Base-by-base conservation (phyloP, 2,329 filamentous ascomycete species). In the Fusarium sp. region DNA sequence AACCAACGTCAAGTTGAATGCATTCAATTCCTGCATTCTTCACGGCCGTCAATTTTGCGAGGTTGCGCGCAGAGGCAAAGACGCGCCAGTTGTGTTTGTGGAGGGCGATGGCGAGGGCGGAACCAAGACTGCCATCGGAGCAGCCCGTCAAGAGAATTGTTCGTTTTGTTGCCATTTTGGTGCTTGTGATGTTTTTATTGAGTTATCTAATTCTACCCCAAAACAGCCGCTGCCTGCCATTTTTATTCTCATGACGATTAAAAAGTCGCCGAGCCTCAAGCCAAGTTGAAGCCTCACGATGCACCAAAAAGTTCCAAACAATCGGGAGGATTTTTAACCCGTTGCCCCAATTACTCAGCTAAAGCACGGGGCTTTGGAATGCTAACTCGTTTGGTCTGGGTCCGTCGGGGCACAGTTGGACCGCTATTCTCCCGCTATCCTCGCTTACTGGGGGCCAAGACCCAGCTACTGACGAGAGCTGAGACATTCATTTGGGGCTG, bases 111-210 rank as follows among this genome's bases (percentile, higher is more conserved):
- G 81, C 80, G 2, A 84, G 71, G 0, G 78, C 76, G 1, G 76
- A 76, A 2, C 82, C 82, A 1, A 83, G 70, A 27, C 80, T 78
- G 10, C 80, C 80, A 12, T 81, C 79, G 1, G 80, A 82, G 69
- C 82, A 83, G 65, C 82, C 81, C 1, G 82, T 82, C n/a, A 84
- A 73, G 6, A 83, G 69, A 15, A 82, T 76, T 2, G 77, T 80
- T 25, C 62, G 56, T 14, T 72, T 60, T 66, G 33, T 37, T 11
- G 54, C 12, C 54, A 58, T 58, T 32, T 52, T n/a, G 11, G 2
- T 45, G 38, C 3, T 45, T 15, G 11, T 52, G 22, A 8, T n/a
- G 25, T 7, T 8, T 1, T 25, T 25, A 5, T 0, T 45, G 20
- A 25, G 3, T 14, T 45, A 22, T 45, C 40, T 45, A 45, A 6